A percentile compares a stretch with the other conserved stretches of the same genome.
These are phyloP conservation scores for Clonostachys sp. DNA, from an alignment of 2,329 filamentous ascomycete genomes.

Conservation along the genomic window DNA sequence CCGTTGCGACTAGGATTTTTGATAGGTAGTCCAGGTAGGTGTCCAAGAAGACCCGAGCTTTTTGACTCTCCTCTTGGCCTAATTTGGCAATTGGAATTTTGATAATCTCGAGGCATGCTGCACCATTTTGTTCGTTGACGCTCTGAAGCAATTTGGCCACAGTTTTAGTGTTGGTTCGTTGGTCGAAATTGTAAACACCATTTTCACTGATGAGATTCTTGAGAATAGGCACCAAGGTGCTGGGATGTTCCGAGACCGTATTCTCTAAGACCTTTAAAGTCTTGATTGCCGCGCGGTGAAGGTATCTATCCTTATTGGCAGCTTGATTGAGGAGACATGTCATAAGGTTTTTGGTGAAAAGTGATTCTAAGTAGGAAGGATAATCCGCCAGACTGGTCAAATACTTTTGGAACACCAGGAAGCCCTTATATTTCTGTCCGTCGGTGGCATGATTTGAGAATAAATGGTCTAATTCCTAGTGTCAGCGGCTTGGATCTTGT, in stretches of 20 bases:
- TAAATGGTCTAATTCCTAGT: constrained; percentile 58
- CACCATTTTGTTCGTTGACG: constrained; percentile 51
- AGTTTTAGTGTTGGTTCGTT: constrained; percentile 79
- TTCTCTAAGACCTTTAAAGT: constrained; percentile 67
- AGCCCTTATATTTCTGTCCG: constrained; percentile 87
- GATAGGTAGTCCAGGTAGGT: constrained; percentile 50
- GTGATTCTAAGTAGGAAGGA: constrained; percentile 38
- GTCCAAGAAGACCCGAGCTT: constrained; percentile 31
- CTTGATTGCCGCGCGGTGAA: constrained; percentile 75
- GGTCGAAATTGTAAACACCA: constrained; percentile 77
- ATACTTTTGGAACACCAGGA: constrained; percentile 79
- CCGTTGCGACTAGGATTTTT: constrained; percentile 28
- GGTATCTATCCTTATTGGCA: constrained; percentile 69
- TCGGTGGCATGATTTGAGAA: constrained; percentile 80
- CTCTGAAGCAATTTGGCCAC: constrained; percentile 68
- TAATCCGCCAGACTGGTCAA: constrained; percentile 49
- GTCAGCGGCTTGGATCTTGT: constrained; percentile 11
- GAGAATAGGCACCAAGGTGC: constrained; percentile 56
- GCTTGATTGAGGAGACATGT: constrained; percentile 80
- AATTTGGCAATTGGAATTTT: constrained; percentile 31
- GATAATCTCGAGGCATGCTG: constrained; percentile 43
- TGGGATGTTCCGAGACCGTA: constrained; percentile 57
- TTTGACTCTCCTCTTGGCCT: constrained; percentile 13
- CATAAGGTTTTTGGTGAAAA: constrained; percentile 84
- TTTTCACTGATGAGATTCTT: constrained; percentile 64